A percentile compares a stretch with the other conserved stretches of the same genome.
phyloP scores from a whole-genome alignment of 495 filamentous ascomycete genomes.

The Penicillium manginii region DNA sequence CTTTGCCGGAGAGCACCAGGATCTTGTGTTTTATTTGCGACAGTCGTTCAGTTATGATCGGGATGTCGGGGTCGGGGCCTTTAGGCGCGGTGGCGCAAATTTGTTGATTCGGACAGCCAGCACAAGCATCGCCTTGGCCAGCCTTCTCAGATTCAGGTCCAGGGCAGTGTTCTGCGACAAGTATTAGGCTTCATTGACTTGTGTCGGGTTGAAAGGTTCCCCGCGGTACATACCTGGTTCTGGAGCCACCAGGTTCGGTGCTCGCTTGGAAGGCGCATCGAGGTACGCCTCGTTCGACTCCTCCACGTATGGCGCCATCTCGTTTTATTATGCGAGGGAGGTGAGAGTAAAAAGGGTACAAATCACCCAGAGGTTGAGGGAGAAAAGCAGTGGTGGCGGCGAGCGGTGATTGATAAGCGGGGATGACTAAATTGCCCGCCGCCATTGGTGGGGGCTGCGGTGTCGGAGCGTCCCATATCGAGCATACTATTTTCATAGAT shows the following conservation, averaged over 20 bases:
- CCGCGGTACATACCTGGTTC: slow-evolving; percentile 67
- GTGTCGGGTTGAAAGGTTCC: slow-evolving; percentile 1
- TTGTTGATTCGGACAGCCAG: slow-evolving; percentile 90
- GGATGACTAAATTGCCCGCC: slow-evolving; percentile 42
- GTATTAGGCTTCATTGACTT: slow-evolving; percentile 8
- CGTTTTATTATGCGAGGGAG: not conserved
- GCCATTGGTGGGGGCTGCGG: slow-evolving; percentile 42
- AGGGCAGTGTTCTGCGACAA: slow-evolving; percentile 78
- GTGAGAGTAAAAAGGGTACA: slow-evolving; percentile 6
- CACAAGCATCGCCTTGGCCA: slow-evolving; percentile 85
- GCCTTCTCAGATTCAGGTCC: slow-evolving; percentile 88
- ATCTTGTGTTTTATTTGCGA: slow-evolving; percentile 86
- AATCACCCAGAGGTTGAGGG: slow-evolving; percentile 3
- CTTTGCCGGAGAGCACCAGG: slow-evolving; percentile 90
- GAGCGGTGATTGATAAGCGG: slow-evolving; percentile 45
- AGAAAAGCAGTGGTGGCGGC: slow-evolving; percentile 33
- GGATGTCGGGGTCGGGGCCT: slow-evolving; percentile 93
- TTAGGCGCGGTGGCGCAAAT: slow-evolving; percentile 96
- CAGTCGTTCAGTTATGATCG: slow-evolving; percentile 81
- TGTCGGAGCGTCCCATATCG: slow-evolving; percentile 35
- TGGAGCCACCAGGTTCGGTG: slow-evolving; percentile 84
- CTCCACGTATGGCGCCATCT: slow-evolving; percentile 74
- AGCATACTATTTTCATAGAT: too few relatives aligned
- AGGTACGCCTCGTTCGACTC: slow-evolving; percentile 65
- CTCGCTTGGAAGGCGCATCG: slow-evolving; percentile 66